Evolutionary conservation across 2,329 filamentous ascomycete genomes (phyloP).

Genomic region (Fonsecaea erecta): DNA sequence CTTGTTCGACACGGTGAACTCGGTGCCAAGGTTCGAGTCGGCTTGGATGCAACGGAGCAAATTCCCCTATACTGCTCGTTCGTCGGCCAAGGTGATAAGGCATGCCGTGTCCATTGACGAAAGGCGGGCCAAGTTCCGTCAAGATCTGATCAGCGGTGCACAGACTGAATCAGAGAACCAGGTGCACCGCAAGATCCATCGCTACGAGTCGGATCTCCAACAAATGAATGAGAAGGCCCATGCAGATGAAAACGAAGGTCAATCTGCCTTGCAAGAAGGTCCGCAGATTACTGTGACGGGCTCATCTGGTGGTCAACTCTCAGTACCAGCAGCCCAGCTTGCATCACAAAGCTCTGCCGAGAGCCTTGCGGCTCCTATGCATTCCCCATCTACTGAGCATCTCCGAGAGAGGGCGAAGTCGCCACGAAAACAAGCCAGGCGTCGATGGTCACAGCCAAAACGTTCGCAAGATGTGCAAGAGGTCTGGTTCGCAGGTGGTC

Average conservation of each 20-base stretch:
- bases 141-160: slow-evolving; percentile 59
- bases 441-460: slow-evolving; percentile 42
- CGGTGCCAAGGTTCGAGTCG: slow-evolving; percentile 75
- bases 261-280: not conserved
- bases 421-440: slow-evolving; percentile 25
- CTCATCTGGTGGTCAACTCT: slow-evolving; percentile 6
- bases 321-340: slow-evolving; percentile 1
- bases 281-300: not conserved
- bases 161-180: slow-evolving; percentile 18
- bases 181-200: slow-evolving; percentile 10
- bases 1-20: slow-evolving; percentile 82
- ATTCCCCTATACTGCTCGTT: slow-evolving; percentile 65
- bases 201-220: slow-evolving; percentile 23
- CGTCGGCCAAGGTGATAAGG: slow-evolving; percentile 59
- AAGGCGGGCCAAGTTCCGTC: slow-evolving; percentile 62
- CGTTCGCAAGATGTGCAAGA: slow-evolving; percentile 74
- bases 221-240: slow-evolving; percentile 22
- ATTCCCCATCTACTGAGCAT: slow-evolving; percentile 23
- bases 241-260: not conserved
- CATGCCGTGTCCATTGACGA: slow-evolving; percentile 65
- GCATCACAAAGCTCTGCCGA: slow-evolving; percentile 19
- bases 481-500: slow-evolving; percentile 74
- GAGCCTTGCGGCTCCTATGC: slow-evolving; percentile 23
- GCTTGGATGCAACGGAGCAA: slow-evolving; percentile 74
- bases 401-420: slow-evolving; percentile 10